These are phyloP conservation scores for Lactarius hengduanensis DNA, from an alignment of 768 basidiomycete species.

Conservation along the genomic window DNA sequence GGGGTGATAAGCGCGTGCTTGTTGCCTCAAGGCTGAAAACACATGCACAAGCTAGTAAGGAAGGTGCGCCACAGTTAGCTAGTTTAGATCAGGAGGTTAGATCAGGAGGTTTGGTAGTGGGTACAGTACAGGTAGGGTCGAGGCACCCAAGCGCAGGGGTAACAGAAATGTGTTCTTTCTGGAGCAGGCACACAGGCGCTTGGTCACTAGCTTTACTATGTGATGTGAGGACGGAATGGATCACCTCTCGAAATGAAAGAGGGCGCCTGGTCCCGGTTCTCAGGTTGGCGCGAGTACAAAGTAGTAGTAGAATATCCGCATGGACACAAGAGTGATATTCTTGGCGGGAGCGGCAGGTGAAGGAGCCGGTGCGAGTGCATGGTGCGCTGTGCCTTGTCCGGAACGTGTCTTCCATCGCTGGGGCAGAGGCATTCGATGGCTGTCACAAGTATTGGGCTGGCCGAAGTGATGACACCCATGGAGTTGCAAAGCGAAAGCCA, in stretches of 20 bases:
- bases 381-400: background rate
- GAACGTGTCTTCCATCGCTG: background rate
- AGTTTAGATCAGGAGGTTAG: conserved; percentile 7
- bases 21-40: conserved; percentile 3
- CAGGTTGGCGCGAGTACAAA: background rate
- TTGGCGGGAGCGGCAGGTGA: background rate
- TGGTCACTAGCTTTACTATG: background rate
- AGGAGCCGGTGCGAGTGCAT: background rate
- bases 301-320: background rate
- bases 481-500: background rate
- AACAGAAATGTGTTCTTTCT: conserved; percentile 6
- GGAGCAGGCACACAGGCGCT: conserved; percentile 1
- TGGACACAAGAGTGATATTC: background rate
- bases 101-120: conserved; percentile 2
- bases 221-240: conserved; percentile 7
- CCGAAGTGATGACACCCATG: background rate
- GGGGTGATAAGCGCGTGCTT: conserved; percentile 6
- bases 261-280: background rate
- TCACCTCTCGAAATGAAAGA: conserved; percentile 4
- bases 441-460: background rate
- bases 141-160: background rate
- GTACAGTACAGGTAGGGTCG: background rate
- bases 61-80: background rate
- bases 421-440: background rate
- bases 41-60: background rate